Evolutionary conservation across 2,329 filamentous ascomycete genomes (phyloP), one percentile per base, ranked within the genome.

Genomic region (Microdochium nivale): DNA sequence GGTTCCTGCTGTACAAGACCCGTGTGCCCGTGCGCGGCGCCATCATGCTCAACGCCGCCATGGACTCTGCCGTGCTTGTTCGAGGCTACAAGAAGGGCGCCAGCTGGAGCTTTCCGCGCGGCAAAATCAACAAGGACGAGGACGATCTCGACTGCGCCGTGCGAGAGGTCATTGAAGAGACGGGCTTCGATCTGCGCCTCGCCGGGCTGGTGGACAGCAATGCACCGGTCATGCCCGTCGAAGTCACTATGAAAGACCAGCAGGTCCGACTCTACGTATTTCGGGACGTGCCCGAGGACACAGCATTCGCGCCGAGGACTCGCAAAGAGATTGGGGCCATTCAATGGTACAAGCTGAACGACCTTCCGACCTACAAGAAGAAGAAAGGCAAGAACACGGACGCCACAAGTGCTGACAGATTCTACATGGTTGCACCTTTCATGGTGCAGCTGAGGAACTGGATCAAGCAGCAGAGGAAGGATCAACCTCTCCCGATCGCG

Each of bases 51-150:
- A 96, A 96, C 65, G 78, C 90, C 54, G 81, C 80, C n/a, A 96
- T 99, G 91, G 92, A 97, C 62, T 85, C 90, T 50, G 88, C 90
- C 0, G 82, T 99, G 14, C 76, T 99, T 44, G 95, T 99, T 54
- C 95, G 96, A 65, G 95, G 94, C 16, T 99, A 91, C 90, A 99
- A 97, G 75, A 97, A 96, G 67, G 85, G 87, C 32, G 88, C 92
- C 13, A 92, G 87, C 65, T 99, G 94, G 94, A 95, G 90, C 66
- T 99, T 99, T 53, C 94, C 94, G 0, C 77, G 92, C 49, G 95
- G 94, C 37, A 99, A 99, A 72, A 97, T 99, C 71, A 96, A 96
- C 74, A 95, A 96, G 70, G 89, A 95, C 62, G 94, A 99, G 68
- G 84, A 88, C 54, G 92, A 99, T 63, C 70, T 97, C 52, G 90